Evolutionary conservation across 345 rosid species (phyloP).

Genomic region (Carallia pectinifolia): DNA sequence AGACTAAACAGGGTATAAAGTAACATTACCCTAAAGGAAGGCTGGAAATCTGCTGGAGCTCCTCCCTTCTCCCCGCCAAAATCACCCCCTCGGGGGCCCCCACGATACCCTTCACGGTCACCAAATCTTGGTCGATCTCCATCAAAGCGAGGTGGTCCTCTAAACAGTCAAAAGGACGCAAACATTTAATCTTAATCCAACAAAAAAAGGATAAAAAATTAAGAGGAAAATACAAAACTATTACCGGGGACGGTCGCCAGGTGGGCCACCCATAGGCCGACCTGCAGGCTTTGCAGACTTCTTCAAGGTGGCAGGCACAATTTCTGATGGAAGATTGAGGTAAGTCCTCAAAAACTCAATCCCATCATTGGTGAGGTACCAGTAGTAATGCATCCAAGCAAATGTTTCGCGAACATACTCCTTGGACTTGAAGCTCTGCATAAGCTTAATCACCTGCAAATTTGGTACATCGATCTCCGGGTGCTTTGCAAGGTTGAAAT

Average conservation of each 20-base stretch:
- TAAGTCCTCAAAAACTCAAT: conserved; percentile 65
- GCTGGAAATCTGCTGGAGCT: conserved; percentile 49
- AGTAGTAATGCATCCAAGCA: conserved; percentile 76
- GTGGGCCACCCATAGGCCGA: conserved; percentile 67
- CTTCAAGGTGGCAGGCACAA: conserved; percentile 78
- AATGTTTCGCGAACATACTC: conserved; percentile 70
- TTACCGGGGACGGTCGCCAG: conserved; percentile 77
- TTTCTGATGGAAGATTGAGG: conserved; percentile 71
- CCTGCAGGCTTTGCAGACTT: conserved; percentile 69
- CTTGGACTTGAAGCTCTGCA: conserved; percentile 78
- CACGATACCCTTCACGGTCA: conserved; percentile 49
- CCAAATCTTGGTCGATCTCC: conserved; percentile 53
- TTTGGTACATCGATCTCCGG: conserved; percentile 76
- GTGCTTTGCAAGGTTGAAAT: conserved; percentile 71
- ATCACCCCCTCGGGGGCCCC: conserved; percentile 46
- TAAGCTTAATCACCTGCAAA: conserved; percentile 76
- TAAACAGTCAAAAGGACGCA: conserved; percentile 10
- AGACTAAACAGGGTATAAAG: no score
- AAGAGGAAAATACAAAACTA: not conserved
- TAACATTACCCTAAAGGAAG: conserved; percentile 41
- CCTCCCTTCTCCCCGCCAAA: conserved; percentile 48
- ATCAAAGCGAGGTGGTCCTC: conserved; percentile 51
- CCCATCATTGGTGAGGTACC: conserved; percentile 69
- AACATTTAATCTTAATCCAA: not conserved
- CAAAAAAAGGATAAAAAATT: not conserved